These are phyloP conservation scores for Aspergillus floridensis DNA, from an alignment of 2,329 filamentous ascomycete species.

Conservation along the genomic window DNA sequence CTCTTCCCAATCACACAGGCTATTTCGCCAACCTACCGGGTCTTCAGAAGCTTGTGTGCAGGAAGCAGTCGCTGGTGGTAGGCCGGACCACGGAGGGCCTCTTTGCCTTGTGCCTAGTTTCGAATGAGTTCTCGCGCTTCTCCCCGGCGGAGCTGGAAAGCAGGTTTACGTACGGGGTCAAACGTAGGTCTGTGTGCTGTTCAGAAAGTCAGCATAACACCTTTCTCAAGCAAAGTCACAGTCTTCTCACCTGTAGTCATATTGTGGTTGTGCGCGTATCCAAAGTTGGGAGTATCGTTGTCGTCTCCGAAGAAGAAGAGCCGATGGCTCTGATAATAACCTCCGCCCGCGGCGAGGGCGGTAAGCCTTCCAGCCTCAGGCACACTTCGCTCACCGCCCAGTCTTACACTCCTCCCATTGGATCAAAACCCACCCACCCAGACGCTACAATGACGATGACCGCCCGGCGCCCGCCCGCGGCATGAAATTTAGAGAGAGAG, in stretches of 20 bases:
- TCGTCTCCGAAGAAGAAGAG: conserved; percentile 8
- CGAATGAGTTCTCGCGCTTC: conserved; percentile 26
- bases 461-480: conserved; percentile 5
- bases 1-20: not conserved
- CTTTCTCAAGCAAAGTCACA: not conserved
- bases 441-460: conserved; percentile 17
- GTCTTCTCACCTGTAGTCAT: conserved; percentile 45
- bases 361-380: conserved; percentile 13
- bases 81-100: conserved; percentile 85
- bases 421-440: not conserved
- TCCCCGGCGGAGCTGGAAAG: not conserved
- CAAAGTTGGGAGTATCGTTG: not conserved
- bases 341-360: conserved; percentile 6
- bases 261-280: conserved; percentile 14
- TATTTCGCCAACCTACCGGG: conserved; percentile 52
- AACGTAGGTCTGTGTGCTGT: conserved; percentile 82
- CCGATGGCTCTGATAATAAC: conserved; percentile 3
- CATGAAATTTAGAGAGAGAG: conserved; percentile 20
- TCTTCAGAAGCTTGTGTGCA: conserved; percentile 90
- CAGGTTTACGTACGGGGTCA: conserved; percentile 66
- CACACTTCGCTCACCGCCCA: conserved; percentile 13
- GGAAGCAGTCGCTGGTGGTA: conserved; percentile 96
- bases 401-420: not conserved
- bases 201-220: conserved; percentile 31
- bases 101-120: conserved; percentile 80